Percentiles rank a stretch among this genome's conserved stretches.
phyloP scores from a whole-genome alignment of 140 eudicot genomes.

The Bidens hawaiensis region DNA sequence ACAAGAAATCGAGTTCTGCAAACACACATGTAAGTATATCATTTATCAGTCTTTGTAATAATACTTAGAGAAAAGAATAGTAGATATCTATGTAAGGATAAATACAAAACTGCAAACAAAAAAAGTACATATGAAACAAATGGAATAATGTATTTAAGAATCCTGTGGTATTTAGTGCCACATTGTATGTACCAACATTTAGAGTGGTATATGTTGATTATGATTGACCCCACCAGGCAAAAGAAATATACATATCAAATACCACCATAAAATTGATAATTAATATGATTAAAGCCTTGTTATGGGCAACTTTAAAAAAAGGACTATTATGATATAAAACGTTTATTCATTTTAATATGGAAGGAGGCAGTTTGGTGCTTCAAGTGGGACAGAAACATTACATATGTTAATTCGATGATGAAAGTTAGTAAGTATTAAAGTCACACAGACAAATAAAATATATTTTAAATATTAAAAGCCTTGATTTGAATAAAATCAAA shows the following conservation, averaged over 20 bases:
- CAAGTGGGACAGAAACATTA: background rate
- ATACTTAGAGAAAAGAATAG: no score
- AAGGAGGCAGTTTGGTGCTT: background rate
- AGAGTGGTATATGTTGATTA: background rate
- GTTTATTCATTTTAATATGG: background rate
- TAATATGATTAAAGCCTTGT: background rate
- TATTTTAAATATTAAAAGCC: background rate
- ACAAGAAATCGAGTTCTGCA: no score
- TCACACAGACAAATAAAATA: background rate
- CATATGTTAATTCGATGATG: background rate
- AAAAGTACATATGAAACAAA: background rate
- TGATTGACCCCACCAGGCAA: background rate
- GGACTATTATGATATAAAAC: background rate
- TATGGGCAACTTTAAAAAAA: background rate
- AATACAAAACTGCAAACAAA: background rate
- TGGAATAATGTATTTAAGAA: background rate
- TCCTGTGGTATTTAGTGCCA: conserved; percentile 14
- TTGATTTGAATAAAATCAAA: background rate
- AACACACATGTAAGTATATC: no score
- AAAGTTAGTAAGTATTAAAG: background rate
- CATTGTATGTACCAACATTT: conserved; percentile 11
- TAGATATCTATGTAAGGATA: no score
- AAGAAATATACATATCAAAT: background rate
- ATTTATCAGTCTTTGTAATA: no score
- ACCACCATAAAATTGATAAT: background rate